Conservation (phyloP, 495 filamentous ascomycete genomes). For the Xylaria curta region DNA sequence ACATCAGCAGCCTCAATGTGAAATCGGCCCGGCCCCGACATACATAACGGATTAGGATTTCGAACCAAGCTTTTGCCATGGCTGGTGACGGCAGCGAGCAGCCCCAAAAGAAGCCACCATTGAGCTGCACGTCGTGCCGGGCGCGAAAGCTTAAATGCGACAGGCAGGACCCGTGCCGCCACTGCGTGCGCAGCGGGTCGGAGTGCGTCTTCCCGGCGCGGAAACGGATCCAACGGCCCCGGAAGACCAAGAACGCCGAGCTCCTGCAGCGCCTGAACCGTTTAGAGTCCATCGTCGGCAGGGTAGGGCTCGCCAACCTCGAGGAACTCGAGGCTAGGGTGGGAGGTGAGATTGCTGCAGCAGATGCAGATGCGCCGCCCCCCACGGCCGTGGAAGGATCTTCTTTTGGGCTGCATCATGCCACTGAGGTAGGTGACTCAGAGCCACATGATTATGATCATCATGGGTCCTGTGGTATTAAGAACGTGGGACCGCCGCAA, state of each 20-base stretch:
- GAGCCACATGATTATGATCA: constrained; percentile 56
- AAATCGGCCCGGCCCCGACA: background rate
- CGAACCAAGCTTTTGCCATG: constrained; percentile 40
- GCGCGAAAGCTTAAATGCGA: constrained; percentile 80
- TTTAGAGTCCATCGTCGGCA: constrained; percentile 75
- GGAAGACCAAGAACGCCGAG: constrained; percentile 53
- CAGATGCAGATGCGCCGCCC: background rate
- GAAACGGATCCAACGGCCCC: constrained; percentile 54
- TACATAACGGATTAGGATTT: background rate
- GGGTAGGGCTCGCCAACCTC: constrained; percentile 40
- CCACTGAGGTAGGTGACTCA: constrained; percentile 39
- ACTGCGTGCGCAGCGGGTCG: constrained; percentile 70
- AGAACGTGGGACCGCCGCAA: constrained; percentile 32
- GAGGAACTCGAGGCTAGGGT: constrained; percentile 16
- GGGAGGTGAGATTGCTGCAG: background rate
- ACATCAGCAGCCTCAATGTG: constrained; percentile 4
- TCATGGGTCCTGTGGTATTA: background rate
- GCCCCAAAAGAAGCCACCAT: constrained; percentile 25
- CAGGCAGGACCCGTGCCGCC: constrained; percentile 66
- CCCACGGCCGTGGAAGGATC: background rate
- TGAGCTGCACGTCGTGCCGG: constrained; percentile 75
- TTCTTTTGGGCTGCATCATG: constrained; percentile 36
- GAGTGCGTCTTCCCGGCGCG: constrained; percentile 76
- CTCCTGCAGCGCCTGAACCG: constrained; percentile 70
- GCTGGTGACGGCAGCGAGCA: constrained; percentile 2